Evolutionary conservation across 768 basidiomycete genomes (phyloP).

Genomic region (Kwoniella heveanensis): DNA sequence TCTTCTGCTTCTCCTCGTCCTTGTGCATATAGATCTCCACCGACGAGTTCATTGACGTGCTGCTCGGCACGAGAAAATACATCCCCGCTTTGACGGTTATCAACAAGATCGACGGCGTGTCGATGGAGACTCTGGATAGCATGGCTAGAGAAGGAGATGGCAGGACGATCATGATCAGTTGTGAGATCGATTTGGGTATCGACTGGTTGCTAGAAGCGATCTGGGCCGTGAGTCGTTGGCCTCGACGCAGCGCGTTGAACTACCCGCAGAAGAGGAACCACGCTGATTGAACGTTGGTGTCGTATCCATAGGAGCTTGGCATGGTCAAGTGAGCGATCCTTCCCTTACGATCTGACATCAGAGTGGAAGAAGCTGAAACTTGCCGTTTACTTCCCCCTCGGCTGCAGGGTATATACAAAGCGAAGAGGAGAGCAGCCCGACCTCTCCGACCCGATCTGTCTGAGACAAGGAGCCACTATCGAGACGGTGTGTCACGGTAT

Average conservation of each 20-base stretch:
- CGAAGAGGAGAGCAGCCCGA: constrained; percentile 94
- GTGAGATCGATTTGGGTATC: constrained; percentile 84
- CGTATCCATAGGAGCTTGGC: constrained; percentile 37
- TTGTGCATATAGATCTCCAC: constrained; percentile 73
- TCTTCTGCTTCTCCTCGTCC: no score
- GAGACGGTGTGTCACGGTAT: constrained; percentile 94
- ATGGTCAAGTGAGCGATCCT: constrained; percentile 47
- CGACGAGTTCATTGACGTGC: constrained; percentile 97
- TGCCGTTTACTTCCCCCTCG: neutral
- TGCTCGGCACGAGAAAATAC: constrained; percentile 95
- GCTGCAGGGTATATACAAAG: constrained; percentile 91
- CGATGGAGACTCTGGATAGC: constrained; percentile 55
- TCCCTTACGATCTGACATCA: no score
- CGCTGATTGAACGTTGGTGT: neutral
- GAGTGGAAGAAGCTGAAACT: no score
- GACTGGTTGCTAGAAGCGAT: constrained; percentile 59
- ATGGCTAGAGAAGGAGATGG: constrained; percentile 62
- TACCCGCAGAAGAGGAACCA: no score
- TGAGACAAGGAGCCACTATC: constrained; percentile 88
- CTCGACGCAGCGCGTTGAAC: neutral
- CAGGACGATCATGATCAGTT: constrained; percentile 90
- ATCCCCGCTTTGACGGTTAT: constrained; percentile 90
- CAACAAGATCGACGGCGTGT: constrained; percentile 83
- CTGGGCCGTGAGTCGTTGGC: constrained; percentile 56
- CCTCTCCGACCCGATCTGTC: constrained; percentile 76